Conservation (phyloP, 2,329 filamentous ascomycete species). For the Alternaria arbusti region DNA sequence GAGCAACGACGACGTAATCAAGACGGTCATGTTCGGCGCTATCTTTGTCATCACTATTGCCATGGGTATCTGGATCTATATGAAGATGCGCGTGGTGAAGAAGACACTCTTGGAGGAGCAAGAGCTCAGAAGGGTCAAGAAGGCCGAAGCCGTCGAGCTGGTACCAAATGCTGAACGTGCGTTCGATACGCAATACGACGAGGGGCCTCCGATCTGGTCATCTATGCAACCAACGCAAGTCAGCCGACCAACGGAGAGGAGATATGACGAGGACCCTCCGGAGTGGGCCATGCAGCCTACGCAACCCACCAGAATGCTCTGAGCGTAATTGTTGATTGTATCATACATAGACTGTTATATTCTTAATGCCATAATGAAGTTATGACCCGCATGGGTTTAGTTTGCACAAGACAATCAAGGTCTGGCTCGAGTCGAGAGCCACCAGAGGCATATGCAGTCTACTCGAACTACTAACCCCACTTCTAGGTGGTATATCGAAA, state of each 20-base stretch:
- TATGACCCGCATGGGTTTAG: constrained; percentile 5
- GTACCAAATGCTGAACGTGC: constrained; percentile 26
- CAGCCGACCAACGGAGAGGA: constrained; percentile 1
- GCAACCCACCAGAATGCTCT: constrained; percentile 29
- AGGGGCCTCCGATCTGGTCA: constrained; percentile 24
- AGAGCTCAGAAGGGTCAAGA: constrained; percentile 28
- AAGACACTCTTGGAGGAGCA: constrained; percentile 43
- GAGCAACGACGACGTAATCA: constrained; percentile 28
- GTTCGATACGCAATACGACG: constrained; percentile 27
- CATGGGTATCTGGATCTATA: constrained; percentile 42
- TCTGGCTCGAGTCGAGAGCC: neutral
- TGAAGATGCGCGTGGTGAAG: constrained; percentile 44
- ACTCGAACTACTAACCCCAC: neutral
- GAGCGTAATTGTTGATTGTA: neutral
- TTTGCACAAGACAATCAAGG: neutral
- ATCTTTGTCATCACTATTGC: constrained; percentile 39
- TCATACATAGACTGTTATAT: constrained; percentile 1
- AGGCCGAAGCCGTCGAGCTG: constrained; percentile 21
- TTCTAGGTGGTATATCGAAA: constrained; percentile 44
- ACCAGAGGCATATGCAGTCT: no score
- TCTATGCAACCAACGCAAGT: constrained; percentile 23
- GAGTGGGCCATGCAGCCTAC: constrained; percentile 22
- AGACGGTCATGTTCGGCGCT: constrained; percentile 40
- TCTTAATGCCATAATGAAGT: constrained; percentile 24
- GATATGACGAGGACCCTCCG: constrained; percentile 11